Conservation (phyloP, 2,329 filamentous ascomycete genomes). For the Amesomyces nigricolor region DNA sequence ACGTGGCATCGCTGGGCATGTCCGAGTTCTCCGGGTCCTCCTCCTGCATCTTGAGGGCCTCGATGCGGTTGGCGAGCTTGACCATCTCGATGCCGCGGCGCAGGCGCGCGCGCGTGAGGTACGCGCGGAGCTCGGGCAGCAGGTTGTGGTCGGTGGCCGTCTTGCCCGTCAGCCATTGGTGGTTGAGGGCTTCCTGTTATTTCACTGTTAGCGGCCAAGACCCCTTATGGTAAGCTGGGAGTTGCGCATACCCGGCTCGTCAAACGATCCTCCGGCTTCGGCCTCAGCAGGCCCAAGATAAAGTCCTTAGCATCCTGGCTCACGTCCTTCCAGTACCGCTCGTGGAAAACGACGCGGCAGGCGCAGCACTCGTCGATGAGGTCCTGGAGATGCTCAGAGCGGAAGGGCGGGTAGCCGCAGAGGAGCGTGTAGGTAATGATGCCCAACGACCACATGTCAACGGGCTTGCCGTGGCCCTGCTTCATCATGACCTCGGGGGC, state of each 20-base stretch:
- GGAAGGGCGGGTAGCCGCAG: constrained; percentile 96
- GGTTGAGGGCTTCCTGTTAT: constrained; percentile 64
- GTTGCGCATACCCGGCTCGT: constrained; percentile 61
- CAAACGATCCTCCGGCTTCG: constrained; percentile 69
- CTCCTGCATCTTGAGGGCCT: constrained; percentile 87
- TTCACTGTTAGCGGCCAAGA: constrained; percentile 18
- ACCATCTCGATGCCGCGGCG: constrained; percentile 92
- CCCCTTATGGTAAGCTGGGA: not conserved
- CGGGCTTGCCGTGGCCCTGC: constrained; percentile 92
- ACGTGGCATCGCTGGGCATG: constrained; percentile 58
- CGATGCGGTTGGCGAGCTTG: constrained; percentile 93
- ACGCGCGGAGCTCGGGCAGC: constrained; percentile 91
- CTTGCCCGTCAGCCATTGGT: constrained; percentile 86
- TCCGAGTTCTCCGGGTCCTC: constrained; percentile 73
- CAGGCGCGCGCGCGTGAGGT: constrained; percentile 85
- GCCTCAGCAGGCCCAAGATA: constrained; percentile 74
- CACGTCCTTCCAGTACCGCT: constrained; percentile 97
- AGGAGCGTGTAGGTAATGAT: constrained; percentile 98
- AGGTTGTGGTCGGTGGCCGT: constrained; percentile 94
- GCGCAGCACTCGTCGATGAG: constrained; percentile 90
- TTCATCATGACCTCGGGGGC: constrained; percentile 98
- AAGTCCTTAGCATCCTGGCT: constrained; percentile 94
- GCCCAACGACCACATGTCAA: constrained; percentile 98
- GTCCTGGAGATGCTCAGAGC: constrained; percentile 87
- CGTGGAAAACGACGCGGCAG: constrained; percentile 85